Base-by-base conservation (phyloP, 179 eudicot genomes). In the Pouteria campechiana region DNA sequence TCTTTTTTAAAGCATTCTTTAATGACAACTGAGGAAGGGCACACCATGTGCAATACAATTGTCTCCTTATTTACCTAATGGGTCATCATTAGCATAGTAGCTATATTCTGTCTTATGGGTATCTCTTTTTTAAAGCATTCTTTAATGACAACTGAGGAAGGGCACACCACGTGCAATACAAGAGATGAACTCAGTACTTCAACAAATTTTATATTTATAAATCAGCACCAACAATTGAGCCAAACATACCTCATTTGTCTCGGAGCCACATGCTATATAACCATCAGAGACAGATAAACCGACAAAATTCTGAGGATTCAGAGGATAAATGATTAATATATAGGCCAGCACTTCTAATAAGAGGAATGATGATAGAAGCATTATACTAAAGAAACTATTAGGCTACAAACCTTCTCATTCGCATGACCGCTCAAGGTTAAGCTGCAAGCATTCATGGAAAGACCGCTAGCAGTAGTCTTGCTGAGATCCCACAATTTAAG, bases 341-440 rank as follows among this genome's bases (percentile, higher is more conserved):
- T 20, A 27, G 35, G 35, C 39, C 39, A 3, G 17, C 14, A 11
- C 27, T 19, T 18, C 9, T 41, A 35, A 17, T 16, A n/a, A 24
- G 17, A 14, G 20, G 22, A 15, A 24, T 5, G 13, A 29, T 1
- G 17, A 16, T 20, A 3, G 16, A 39, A 47, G 19, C 10, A 27
- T 8, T 12, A 38, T 13, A 36, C 18, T 3, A 40, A 39, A 34
- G 17, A 45, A 29, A 37, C 9, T 24, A 31, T 7, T 36, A 17
- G n/a, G n/a, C n/a, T n/a, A n/a, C 62, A 25, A 51, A 92, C 99
- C 99, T 92, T 92, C 72, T 92, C 93, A 68, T 92, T 92, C 20
- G 92, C 73, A 54, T 92, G 99, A 13, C 99, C 99, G 23, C 64
- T 61, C 32, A 78, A 73, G 48, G 93, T 87, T 63, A 58, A 72